phyloP scores from a whole-genome alignment of 495 filamentous ascomycete species.

The Hyphodiscus hymeniophilus region DNA sequence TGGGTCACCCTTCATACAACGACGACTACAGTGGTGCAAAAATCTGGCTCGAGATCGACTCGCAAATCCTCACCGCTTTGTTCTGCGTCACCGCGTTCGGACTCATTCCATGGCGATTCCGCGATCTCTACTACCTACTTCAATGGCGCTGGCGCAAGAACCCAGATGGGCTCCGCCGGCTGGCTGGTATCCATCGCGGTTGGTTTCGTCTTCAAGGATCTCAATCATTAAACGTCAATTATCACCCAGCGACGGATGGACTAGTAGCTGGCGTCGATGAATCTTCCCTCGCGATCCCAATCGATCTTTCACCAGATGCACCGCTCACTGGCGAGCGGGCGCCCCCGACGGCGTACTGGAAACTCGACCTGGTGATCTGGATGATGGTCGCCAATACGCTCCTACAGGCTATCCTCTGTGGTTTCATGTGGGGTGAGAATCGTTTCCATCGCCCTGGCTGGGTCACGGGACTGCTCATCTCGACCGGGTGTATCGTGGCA shows the following conservation, averaged over 20 bases:
- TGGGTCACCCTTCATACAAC: slow-evolving; percentile 27
- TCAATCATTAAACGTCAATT: slow-evolving; percentile 29
- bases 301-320: slow-evolving; percentile 40
- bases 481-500: slow-evolving; percentile 57
- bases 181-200: slow-evolving; percentile 56
- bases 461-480: slow-evolving; percentile 66
- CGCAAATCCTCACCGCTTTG: slow-evolving; percentile 74
- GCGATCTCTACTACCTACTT: slow-evolving; percentile 64
- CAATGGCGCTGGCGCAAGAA: slow-evolving; percentile 47
- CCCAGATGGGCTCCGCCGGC: slow-evolving; percentile 40
- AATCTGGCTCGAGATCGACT: slow-evolving; percentile 77
- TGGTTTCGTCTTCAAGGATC: slow-evolving; percentile 64
- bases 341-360: slow-evolving; percentile 58
- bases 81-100: slow-evolving; percentile 86
- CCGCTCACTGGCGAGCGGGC: slow-evolving; percentile 59
- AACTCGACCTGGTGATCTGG: slow-evolving; percentile 73
- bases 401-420: slow-evolving; percentile 58
- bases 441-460: slow-evolving; percentile 62
- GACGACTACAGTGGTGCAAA: slow-evolving; percentile 60
- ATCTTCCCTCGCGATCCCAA: slow-evolving; percentile 46
- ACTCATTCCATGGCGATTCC: slow-evolving; percentile 74
- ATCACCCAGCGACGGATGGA: slow-evolving; percentile 33
- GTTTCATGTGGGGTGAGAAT: slow-evolving; percentile 76
- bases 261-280: slow-evolving; percentile 25
- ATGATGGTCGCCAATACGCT: slow-evolving; percentile 67